Evolutionary conservation across 1,284 basidiomycete genomes (phyloP), one percentile per base, ranked within the genome.

Genomic region (Papiliotrema fonsecae): DNA sequence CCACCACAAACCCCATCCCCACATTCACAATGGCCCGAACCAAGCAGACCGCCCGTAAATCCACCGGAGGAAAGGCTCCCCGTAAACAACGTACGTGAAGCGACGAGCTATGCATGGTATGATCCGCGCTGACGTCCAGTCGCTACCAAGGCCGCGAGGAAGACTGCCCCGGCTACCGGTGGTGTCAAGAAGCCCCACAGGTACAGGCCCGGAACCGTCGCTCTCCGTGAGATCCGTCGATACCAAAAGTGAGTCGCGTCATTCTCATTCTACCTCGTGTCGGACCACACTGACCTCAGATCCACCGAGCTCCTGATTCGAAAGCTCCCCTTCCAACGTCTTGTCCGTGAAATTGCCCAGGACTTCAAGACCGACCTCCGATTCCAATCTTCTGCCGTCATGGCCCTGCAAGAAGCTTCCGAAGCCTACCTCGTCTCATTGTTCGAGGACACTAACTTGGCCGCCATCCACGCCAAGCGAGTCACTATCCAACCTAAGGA

Each of bases 341-440:
- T 78, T 43, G 72, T 77, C 51, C 77, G 88, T 77, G 87, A 93
- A 76, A 91, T 92, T 57, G 88, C 88, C 50, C 87, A 91, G 77
- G 86, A 90, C 75, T 89, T 90, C 81, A 89, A 56, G 72, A 86
- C 47, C 31, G 39, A 42, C 41, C 41, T 28, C 26, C 30, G 45
- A 37, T 46, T 46, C 45, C 45, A 35, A 9, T 85, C 81, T 31
- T 85, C 81, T 48, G 86, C 82, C 61, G 84, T 87, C 53, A 67
- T 67, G 47, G 84, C 84, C 4, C 77, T 88, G 52, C 86, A 87
- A 73, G 84, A 87, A 73, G 84, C 86, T 4, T 79, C 82, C 26
- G 85, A 87, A 75, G 77, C 78, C 30, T 79, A 80, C 75, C 70
- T 74, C 54, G 70, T 73, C 58, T 70, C 62, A 65, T 68, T 75